Base-by-base conservation (phyloP, 345 rosid species). In the Salix dunnii region DNA sequence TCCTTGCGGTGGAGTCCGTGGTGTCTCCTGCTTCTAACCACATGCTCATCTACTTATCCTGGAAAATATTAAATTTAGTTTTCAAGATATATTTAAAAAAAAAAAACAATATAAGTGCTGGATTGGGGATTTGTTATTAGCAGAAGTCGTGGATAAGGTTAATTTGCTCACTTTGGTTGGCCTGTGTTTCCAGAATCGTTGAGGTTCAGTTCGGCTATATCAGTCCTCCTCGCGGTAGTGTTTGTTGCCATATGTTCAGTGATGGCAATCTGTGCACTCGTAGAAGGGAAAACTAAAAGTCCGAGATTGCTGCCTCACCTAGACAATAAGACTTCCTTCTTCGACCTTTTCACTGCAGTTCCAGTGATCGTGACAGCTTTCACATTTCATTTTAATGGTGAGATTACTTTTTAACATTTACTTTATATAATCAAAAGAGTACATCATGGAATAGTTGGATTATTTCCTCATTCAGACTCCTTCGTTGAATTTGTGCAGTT, bases 331-430 rank as follows among this genome's bases (percentile, higher is more conserved):
- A 69, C 83, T 61, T 89, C 96, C 0, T 85, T 93, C 86, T 91
- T 91, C 7, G 80, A 88, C 40, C 97, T 95, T 69, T 91, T 95
- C 86, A 91, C 97, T 28, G 93, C 94, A 38, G 94, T 91, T 36
- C 99, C 99, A 0, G 91, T 93, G n/a, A 89, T 93, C 18, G 96
- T 95, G 6, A 93, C 96, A 23, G 93, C 97, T 77, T 95, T 93
- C 85, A 91, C 94, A 3, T 95, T 93, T 80, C 99, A 95, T 82
- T 95, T 93, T 80, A 95, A 93, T 77, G 93, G 97, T 90, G 67
- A 84, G 85, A 4, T 48, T 38, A 5, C 13, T 0, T 35, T 46
- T 28, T 12, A 17, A 18, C 8, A 1, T 70, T 11, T 42, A 64
- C 10, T 68, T 18, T 33, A 31, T 18, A 38, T 43, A 53, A 16